phyloP scores from a whole-genome alignment of 441 rosid genomes.

The Eruca vesicaria region DNA sequence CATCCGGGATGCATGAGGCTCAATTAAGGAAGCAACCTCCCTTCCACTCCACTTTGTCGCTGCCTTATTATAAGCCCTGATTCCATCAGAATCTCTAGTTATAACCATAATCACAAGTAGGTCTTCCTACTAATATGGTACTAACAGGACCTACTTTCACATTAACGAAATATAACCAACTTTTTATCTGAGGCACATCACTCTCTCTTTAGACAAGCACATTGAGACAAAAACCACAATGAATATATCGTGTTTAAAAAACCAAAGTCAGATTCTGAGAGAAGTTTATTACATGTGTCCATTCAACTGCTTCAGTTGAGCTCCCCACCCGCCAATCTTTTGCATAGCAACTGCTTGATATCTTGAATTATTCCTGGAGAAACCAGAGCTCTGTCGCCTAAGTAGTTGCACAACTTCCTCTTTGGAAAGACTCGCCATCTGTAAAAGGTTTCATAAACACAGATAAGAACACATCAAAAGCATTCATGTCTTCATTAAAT shows the following conservation, averaged over 20 bases:
- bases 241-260: background rate
- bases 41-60: slow-evolving; percentile 63
- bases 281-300: slow-evolving; percentile 49
- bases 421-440: slow-evolving; percentile 75
- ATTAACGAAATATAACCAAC: too few relatives aligned
- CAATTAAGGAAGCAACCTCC: slow-evolving; percentile 65
- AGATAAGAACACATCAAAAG: slow-evolving; percentile 16
- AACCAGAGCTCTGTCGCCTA: slow-evolving; percentile 87
- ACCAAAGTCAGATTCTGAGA: background rate
- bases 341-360: slow-evolving; percentile 82
- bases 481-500: slow-evolving; percentile 2
- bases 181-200: too few relatives aligned
- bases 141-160: too few relatives aligned
- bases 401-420: slow-evolving; percentile 93
- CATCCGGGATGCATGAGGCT: slow-evolving; percentile 63
- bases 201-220: background rate
- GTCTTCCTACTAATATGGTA: background rate
- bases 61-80: slow-evolving; percentile 88
- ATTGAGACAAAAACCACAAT: slow-evolving; percentile 26
- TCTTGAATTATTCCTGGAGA: slow-evolving; percentile 86
- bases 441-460: slow-evolving; percentile 19
- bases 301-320: too few relatives aligned
- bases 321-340: slow-evolving; percentile 58
- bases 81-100: slow-evolving; percentile 37
- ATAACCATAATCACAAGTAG: background rate